Conservation (phyloP, 78 protist genomes). For the Cavenderia fasciculata region DNA sequence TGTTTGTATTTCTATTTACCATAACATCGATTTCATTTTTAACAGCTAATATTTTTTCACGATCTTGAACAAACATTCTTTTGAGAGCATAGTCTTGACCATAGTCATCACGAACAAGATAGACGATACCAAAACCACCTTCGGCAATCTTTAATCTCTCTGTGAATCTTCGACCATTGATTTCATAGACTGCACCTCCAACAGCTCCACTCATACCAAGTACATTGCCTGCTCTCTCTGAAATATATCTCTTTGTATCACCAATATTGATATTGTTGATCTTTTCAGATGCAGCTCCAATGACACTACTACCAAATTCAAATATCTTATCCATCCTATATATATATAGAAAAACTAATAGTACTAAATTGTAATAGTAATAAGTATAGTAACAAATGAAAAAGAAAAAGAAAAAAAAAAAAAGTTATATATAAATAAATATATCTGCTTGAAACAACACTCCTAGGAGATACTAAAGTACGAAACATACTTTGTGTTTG, state of each 20-base stretch:
- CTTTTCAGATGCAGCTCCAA: constrained; percentile 56
- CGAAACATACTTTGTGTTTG: too few species aligned
- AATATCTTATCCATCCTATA: constrained; percentile 45
- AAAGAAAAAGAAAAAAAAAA: too few species aligned
- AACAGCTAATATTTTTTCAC: constrained; percentile 34
- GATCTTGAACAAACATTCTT: constrained; percentile 51
- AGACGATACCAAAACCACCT: constrained; percentile 76
- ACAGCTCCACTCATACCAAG: constrained; percentile 29
- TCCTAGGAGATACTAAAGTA: too few species aligned
- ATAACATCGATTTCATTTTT: constrained; percentile 55
- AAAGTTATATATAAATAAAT: too few species aligned
- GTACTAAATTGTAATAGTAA: too few species aligned
- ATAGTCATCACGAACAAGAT: constrained; percentile 69
- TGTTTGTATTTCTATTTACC: constrained; percentile 1
- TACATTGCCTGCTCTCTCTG: constrained; percentile 60
- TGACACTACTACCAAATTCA: constrained; percentile 54
- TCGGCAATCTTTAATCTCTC: constrained; percentile 49
- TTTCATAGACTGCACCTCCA: constrained; percentile 21
- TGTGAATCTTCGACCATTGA: constrained; percentile 30
- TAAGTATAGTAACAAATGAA: too few species aligned
- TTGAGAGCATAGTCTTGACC: constrained; percentile 28
- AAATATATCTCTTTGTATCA: not conserved
- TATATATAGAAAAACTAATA: too few species aligned
- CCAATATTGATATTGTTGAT: constrained; percentile 11
- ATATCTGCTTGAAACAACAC: too few species aligned